These are phyloP conservation scores for Amanita fuliginea DNA, from an alignment of 768 basidiomycete species.

Conservation along the genomic window DNA sequence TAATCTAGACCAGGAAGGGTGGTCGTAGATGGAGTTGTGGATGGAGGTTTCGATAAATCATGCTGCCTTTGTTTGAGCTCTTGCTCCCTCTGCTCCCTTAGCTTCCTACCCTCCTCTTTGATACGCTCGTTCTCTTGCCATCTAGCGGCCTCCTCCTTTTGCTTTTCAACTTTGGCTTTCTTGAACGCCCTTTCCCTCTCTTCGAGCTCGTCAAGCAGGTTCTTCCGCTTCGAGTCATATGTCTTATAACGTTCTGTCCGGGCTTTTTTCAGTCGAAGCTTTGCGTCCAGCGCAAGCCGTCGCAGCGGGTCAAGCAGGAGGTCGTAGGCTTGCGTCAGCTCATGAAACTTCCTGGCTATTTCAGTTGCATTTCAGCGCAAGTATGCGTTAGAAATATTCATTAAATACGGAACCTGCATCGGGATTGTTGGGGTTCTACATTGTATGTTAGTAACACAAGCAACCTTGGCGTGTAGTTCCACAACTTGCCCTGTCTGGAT, in stretches of 20 bases:
- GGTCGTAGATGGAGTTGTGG: constrained; percentile 11
- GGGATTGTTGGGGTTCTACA: constrained; percentile 68
- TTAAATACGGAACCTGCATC: constrained; percentile 49
- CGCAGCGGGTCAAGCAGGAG: constrained; percentile 72
- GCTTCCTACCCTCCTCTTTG: constrained; percentile 59
- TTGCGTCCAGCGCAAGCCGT: constrained; percentile 70
- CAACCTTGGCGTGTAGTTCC: too few species aligned
- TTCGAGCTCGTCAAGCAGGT: constrained; percentile 67
- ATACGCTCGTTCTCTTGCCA: constrained; percentile 60
- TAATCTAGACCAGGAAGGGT: constrained; percentile 46
- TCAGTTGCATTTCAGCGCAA: neutral
- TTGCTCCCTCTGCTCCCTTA: constrained; percentile 58
- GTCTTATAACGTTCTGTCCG: constrained; percentile 57
- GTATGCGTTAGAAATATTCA: neutral
- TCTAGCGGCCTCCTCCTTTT: constrained; percentile 40
- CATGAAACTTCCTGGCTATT: constrained; percentile 70
- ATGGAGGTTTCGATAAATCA: constrained; percentile 17
- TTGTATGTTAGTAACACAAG: neutral
- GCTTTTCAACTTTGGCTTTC: constrained; percentile 53
- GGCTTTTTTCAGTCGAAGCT: constrained; percentile 59
- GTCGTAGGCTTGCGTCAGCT: constrained; percentile 73
- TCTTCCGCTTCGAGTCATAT: constrained; percentile 66
- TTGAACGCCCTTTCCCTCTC: constrained; percentile 69
- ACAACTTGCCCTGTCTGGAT: constrained; percentile 67
- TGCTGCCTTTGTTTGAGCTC: constrained; percentile 30